These are phyloP conservation scores for Colletotrichum higginsianum DNA, from an alignment of 2,329 filamentous ascomycete species.

Conservation along the genomic window DNA sequence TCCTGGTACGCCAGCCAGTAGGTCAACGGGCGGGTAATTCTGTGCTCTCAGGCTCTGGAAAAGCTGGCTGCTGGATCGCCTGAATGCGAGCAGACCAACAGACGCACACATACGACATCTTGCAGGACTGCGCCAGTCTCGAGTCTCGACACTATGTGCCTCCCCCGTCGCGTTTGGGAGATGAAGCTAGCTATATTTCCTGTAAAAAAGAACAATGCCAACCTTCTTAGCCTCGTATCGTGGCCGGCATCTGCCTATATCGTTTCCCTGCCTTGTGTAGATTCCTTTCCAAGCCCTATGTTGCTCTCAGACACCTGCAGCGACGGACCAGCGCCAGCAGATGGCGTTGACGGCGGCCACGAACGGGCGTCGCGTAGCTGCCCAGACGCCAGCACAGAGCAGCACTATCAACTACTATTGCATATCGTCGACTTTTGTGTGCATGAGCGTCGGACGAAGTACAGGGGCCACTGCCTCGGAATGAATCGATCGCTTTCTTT, in stretches of 20 bases:
- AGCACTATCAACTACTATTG: slow-evolving; percentile 36
- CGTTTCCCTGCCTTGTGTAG: slow-evolving; percentile 6
- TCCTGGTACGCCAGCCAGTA: not conserved
- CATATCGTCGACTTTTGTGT: slow-evolving; percentile 19
- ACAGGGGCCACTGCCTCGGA: slow-evolving; percentile 7
- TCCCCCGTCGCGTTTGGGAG: slow-evolving; percentile 11
- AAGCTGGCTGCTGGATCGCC: not conserved
- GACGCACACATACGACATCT: slow-evolving; percentile 36
- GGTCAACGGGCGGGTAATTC: no score
- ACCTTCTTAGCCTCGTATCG: slow-evolving; percentile 8
- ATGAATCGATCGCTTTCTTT: slow-evolving; percentile 9
- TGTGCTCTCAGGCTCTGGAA: no score
- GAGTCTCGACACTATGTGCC: slow-evolving; percentile 14
- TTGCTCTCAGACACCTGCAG: slow-evolving; percentile 10
- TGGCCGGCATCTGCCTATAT: slow-evolving; percentile 1
- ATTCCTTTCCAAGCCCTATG: slow-evolving; percentile 7
- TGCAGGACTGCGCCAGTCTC: slow-evolving; percentile 33
- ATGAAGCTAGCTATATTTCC: slow-evolving; percentile 17
- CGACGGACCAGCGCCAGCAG: slow-evolving; percentile 28
- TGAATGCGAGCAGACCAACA: slow-evolving; percentile 9
- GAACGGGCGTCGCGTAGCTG: slow-evolving; percentile 29
- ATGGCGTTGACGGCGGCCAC: slow-evolving; percentile 38
- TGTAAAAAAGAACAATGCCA: slow-evolving; percentile 2
- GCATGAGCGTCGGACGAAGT: slow-evolving; percentile 11
- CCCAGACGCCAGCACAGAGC: slow-evolving; percentile 30